These are phyloP conservation scores for Sporopachydermia quercuum DNA, from an alignment of 805 yeast genomes.

Conservation along the genomic window DNA sequence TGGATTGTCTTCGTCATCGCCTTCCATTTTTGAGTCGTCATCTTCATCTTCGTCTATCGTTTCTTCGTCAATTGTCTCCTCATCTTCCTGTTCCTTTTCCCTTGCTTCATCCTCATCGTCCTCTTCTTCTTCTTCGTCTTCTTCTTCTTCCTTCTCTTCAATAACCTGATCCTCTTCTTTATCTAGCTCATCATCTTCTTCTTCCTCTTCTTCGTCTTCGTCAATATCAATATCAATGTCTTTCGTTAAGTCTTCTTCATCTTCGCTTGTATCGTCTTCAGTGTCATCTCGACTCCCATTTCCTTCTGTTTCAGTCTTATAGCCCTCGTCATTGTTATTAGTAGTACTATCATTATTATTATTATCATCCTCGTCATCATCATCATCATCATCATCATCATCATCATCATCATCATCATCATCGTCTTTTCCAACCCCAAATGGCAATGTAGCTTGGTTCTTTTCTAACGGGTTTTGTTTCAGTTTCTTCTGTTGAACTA, in stretches of 20 bases:
- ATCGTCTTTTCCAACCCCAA: too few species aligned
- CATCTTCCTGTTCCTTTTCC: conserved; percentile 8
- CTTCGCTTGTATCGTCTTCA: conserved; percentile 2
- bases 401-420: background rate
- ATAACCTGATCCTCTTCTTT: conserved; percentile 3
- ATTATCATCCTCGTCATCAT: background rate
- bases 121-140: conserved; percentile 12
- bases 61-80: conserved; percentile 4
- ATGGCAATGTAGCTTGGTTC: background rate
- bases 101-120: conserved; percentile 12
- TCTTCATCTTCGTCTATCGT: conserved; percentile 7
- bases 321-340: conserved; percentile 3
- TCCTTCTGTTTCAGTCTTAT: conserved; percentile 5
- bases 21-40: too few species aligned
- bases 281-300: conserved; percentile 4
- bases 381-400: conserved; percentile 4
- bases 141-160: conserved; percentile 6
- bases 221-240: background rate
- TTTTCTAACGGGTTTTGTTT: conserved; percentile 5
- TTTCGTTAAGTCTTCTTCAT: conserved; percentile 2
- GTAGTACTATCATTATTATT: background rate
- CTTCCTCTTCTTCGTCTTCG: background rate
- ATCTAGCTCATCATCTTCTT: conserved; percentile 1
- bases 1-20: too few species aligned
- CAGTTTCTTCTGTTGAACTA: conserved; percentile 29